Evolutionary conservation across 2,329 filamentous ascomycete genomes (phyloP), one percentile per base, ranked within the genome.

Genomic region (Microsporum audouinii): DNA sequence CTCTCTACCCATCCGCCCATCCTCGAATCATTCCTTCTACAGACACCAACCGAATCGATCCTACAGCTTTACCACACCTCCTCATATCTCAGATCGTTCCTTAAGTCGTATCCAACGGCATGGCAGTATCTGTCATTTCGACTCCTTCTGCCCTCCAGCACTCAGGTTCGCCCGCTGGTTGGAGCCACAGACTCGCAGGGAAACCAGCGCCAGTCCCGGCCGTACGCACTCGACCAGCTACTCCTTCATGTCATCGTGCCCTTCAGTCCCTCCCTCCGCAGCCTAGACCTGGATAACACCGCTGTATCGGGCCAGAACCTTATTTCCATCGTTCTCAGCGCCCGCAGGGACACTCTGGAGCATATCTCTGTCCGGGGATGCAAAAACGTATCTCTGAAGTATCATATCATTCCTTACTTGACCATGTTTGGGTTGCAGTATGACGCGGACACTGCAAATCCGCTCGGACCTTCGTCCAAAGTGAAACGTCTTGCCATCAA

Each of bases 321-420:
- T 55, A 79, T 80, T 6, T 78, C 77, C 41, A 80, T 76, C 23
- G 80, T 85, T 17, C 72, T 84, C 58, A 76, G 80, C 63, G 76
- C 79, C 45, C 78, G 81, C 34, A 77, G 79, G 61, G 76, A 78
- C 60, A 83, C 80, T 0, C 72, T 85, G 53, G 77, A 81, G 67
- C 82, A 85, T 67, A 75, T 85, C 51, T 84, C 82, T 0, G 81
- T 84, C 56, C 79, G 82, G 27, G 82, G 82, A 23, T 85, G 82
- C 75, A 84, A 84, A 71, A 84, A 85, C 68, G 82, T 85, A 41
- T 84, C 82, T 10, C 78, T 85, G 65, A 85, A 85, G 68, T 84
- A 85, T 68, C 82, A 85, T 67, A 81, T 85, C 63, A 80, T 84
- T 59, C 82, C 82, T 1, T 84, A 82, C 65, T 75, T 80, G 57